A percentile compares a stretch with the other conserved stretches of the same genome.
These are phyloP conservation scores for Sinapis alba DNA, from an alignment of 441 rosid species.

Conservation along the genomic window DNA sequence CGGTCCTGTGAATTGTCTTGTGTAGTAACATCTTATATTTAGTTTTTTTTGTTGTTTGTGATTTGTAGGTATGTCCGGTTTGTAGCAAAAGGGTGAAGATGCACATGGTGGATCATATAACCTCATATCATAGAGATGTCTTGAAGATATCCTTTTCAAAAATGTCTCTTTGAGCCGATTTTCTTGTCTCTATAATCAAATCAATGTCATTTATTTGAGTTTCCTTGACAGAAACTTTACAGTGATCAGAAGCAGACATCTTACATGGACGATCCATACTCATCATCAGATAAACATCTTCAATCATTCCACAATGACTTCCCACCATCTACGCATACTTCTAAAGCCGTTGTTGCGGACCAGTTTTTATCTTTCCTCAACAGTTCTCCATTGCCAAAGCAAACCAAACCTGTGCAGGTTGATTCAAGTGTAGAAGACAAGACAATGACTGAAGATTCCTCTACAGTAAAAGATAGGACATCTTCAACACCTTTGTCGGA, in stretches of 20 bases:
- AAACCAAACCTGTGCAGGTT: conserved; percentile 27
- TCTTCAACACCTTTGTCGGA: conserved; percentile 11
- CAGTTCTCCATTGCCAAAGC: conserved; percentile 23
- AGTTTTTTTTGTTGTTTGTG: conserved; percentile 12
- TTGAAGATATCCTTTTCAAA: conserved; percentile 40
- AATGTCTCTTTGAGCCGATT: background rate
- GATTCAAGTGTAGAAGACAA: conserved; percentile 17
- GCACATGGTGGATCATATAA: conserved; percentile 44
- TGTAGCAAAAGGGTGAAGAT: conserved; percentile 41
- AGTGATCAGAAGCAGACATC: conserved; percentile 33
- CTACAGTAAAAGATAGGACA: background rate
- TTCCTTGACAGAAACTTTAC: conserved; percentile 35
- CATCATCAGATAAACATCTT: conserved; percentile 27
- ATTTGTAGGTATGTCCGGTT: conserved; percentile 34
- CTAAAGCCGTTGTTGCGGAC: conserved; percentile 18
- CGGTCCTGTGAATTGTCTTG: background rate
- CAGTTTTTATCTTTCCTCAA: conserved; percentile 29
- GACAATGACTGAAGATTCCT: background rate
- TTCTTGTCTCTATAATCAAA: background rate
- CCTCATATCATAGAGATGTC: conserved; percentile 37
- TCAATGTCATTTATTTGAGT: conserved; percentile 11
- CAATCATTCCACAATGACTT: conserved; percentile 23
- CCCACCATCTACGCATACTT: conserved; percentile 5
- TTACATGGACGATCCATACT: conserved; percentile 33
- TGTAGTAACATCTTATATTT: background rate